Conservation (phyloP, 169 alveolate genomes). For the Cryptosporidium ubiquitum region DNA sequence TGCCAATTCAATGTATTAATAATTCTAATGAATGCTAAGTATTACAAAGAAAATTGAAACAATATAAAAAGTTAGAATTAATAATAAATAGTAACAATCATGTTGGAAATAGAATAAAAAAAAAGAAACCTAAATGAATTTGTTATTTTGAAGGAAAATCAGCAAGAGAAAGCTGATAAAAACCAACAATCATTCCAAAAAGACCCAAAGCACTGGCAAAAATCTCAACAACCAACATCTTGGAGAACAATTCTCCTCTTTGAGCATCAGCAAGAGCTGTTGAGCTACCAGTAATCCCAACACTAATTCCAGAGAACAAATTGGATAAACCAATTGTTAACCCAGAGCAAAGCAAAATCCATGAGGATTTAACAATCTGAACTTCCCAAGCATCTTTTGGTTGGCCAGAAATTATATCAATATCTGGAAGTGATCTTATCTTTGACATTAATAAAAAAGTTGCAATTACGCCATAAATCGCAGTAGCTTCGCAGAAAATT, state of each 20-base stretch:
- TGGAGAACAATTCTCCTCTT: constrained; percentile 97
- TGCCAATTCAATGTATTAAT: no score
- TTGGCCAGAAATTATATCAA: constrained; percentile 76
- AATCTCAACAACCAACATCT: constrained; percentile 98
- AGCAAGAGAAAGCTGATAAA: constrained; percentile 80
- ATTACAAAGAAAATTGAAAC: no score
- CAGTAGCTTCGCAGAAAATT: constrained; percentile 99
- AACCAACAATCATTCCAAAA: constrained; percentile 94
- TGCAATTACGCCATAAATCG: constrained; percentile 95
- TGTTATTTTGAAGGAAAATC: constrained; percentile 37
- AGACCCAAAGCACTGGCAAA: constrained; percentile 99
- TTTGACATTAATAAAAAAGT: constrained; percentile 88
- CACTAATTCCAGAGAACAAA: constrained; percentile 97
- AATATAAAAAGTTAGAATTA: not conserved
- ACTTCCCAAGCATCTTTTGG: constrained; percentile 78
- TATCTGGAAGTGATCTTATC: constrained; percentile 79
- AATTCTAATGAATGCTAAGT: no score
- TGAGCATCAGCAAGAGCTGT: constrained; percentile 99
- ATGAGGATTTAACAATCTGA: constrained; percentile 89
- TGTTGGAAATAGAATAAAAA: not conserved
- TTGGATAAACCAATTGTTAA: constrained; percentile 99
- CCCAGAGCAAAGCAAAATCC: constrained; percentile 97
- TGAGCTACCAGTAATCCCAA: constrained; percentile 99
- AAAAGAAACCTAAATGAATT: not conserved
- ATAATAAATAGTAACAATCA: not conserved